phyloP scores from a whole-genome alignment of 441 rosid species.

The Adansonia gregorii region DNA sequence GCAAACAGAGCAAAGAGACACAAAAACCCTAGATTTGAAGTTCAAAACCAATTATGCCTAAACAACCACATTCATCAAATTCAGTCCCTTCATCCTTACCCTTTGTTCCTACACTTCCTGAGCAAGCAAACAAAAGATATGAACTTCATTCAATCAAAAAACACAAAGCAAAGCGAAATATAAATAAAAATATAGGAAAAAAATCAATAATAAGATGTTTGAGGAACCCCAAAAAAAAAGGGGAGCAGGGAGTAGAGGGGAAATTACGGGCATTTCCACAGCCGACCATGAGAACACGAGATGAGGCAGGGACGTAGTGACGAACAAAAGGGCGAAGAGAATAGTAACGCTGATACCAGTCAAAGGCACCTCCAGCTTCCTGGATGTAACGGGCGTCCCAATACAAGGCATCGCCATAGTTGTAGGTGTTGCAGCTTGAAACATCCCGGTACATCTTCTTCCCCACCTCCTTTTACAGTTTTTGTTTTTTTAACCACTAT shows the following conservation, averaged over 20 bases:
- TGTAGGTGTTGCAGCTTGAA: slow-evolving; percentile 78
- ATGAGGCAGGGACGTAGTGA: slow-evolving; percentile 56
- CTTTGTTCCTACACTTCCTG: neutral
- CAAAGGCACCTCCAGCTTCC: slow-evolving; percentile 65
- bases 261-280: slow-evolving; percentile 91
- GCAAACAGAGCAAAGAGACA: too few species aligned
- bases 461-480: neutral
- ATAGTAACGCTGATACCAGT: slow-evolving; percentile 94
- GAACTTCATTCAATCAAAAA: neutral
- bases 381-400: slow-evolving; percentile 88
- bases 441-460: slow-evolving; percentile 63
- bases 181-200: neutral
- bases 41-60: too few species aligned
- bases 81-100: neutral
- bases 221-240: neutral
- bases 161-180: neutral
- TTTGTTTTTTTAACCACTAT: neutral
- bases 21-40: slow-evolving; percentile 22
- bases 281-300: slow-evolving; percentile 90
- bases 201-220: neutral
- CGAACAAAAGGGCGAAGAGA: slow-evolving; percentile 85
- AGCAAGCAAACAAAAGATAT: neutral
- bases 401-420: slow-evolving; percentile 83
- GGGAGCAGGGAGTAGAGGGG: slow-evolving; percentile 10
- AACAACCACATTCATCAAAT: neutral